Evolutionary conservation across 805 yeast genomes (phyloP).

Genomic region (Saturnispora bothae): DNA sequence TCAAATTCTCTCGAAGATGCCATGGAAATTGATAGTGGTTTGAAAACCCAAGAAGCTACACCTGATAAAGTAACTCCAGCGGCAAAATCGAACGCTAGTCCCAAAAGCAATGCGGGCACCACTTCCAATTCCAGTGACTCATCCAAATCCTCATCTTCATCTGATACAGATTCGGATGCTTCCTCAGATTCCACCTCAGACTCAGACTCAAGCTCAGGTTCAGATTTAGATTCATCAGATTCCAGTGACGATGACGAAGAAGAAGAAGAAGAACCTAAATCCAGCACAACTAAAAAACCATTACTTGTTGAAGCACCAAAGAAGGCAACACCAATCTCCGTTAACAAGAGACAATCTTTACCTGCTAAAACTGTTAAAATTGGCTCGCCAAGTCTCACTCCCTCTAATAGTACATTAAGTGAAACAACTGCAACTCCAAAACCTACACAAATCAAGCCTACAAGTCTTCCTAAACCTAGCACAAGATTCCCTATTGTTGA

Average conservation of each 20-base stretch:
- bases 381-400: conserved; percentile 3
- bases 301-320: conserved; percentile 39
- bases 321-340: neutral
- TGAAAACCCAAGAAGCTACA: neutral
- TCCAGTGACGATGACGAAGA: conserved; percentile 11
- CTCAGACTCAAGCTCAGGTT: conserved; percentile 9
- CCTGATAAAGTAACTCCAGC: too few relatives aligned
- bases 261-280: conserved; percentile 8
- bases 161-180: conserved; percentile 1
- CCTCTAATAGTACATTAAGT: neutral
- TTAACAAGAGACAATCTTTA: conserved; percentile 13
- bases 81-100: neutral
- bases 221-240: conserved; percentile 4
- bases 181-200: neutral
- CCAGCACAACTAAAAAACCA: conserved; percentile 20
- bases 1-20: neutral
- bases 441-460: too few relatives aligned
- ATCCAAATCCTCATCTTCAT: too few relatives aligned
- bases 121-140: too few relatives aligned
- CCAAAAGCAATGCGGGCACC: neutral
- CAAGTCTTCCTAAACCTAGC: too few relatives aligned
- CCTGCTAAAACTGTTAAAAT: conserved; percentile 5
- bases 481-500: conserved; percentile 1
- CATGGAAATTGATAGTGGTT: neutral
- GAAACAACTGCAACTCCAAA: neutral